Conservation (phyloP, 1,139 yeast genomes). For the Meyerozyma elateridarum region DNA sequence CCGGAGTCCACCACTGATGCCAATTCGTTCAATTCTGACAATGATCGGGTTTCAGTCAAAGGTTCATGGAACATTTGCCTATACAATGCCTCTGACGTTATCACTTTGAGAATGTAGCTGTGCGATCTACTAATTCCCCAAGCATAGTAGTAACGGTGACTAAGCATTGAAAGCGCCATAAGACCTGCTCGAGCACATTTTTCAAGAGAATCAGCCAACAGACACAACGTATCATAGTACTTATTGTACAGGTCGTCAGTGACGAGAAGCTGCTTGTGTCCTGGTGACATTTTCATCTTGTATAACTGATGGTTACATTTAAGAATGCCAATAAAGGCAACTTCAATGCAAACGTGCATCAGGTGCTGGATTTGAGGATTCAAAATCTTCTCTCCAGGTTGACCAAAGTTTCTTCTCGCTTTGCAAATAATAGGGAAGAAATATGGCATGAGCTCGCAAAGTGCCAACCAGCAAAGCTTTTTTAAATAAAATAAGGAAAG, state of each 20-base stretch:
- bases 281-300: not conserved
- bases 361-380: constrained; percentile 3
- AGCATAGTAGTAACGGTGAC: constrained; percentile 10
- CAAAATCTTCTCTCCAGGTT: constrained; percentile 1
- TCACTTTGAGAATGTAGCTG: constrained; percentile 8
- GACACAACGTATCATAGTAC: not conserved
- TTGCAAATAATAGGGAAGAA: constrained; percentile 30
- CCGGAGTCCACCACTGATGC: not conserved
- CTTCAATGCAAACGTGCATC: constrained; percentile 1
- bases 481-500: constrained; percentile 33
- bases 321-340: constrained; percentile 1
- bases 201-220: constrained; percentile 3
- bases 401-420: constrained; percentile 15
- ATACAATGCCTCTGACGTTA: constrained; percentile 9
- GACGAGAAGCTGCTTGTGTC: not conserved
- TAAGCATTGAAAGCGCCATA: constrained; percentile 4
- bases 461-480: constrained; percentile 28
- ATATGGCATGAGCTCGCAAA: constrained; percentile 36
- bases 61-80: not conserved
- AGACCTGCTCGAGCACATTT: constrained; percentile 2
- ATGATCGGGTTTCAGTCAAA: too few relatives aligned
- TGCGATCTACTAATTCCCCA: constrained; percentile 11
- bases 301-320: constrained; percentile 1
- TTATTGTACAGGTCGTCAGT: constrained; percentile 2
- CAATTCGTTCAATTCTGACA: not conserved